A percentile compares a stretch with the other conserved stretches of the same genome.
Evolutionary conservation across 257 asterid species (phyloP).

Genomic region (Solanum etuberosum): DNA sequence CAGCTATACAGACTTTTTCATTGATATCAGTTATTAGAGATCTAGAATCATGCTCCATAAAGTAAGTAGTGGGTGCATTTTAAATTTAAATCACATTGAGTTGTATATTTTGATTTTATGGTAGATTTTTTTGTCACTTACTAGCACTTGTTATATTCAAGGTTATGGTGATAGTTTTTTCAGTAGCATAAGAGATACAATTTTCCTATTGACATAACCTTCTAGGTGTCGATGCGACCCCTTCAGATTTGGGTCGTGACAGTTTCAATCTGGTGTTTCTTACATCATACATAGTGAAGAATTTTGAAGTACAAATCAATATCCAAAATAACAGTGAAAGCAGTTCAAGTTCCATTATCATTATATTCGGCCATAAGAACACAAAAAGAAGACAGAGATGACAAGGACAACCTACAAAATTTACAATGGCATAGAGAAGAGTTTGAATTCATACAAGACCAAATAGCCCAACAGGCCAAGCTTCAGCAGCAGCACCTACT

Average conservation of each 20-base stretch:
- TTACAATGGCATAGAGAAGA: constrained; percentile 7
- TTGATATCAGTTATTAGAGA: not conserved
- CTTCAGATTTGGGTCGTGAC: not conserved
- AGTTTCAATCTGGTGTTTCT: not conserved
- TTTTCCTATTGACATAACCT: too few relatives aligned
- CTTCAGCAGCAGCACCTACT: constrained; percentile 82
- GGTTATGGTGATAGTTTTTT: too few relatives aligned
- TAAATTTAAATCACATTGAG: not conserved
- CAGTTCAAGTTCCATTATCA: not conserved
- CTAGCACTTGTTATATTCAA: not conserved
- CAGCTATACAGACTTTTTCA: not conserved
- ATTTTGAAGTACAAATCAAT: not conserved
- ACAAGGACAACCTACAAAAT: constrained; percentile 5
- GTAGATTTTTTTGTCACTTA: not conserved
- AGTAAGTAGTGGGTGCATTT: too few relatives aligned
- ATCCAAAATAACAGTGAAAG: not conserved
- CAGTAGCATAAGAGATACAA: not conserved
- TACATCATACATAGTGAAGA: not conserved
- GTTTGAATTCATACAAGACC: constrained; percentile 58
- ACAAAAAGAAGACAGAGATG: not conserved
- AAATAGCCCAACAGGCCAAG: constrained; percentile 92
- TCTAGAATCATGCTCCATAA: not conserved
- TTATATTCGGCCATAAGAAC: not conserved
- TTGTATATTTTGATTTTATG: not conserved
- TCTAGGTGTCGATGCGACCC: not conserved